Percentiles rank a stretch among this genome's conserved stretches.
Conservation (phyloP, 78 protist species). For the Speleostelium caveatum region DNA sequence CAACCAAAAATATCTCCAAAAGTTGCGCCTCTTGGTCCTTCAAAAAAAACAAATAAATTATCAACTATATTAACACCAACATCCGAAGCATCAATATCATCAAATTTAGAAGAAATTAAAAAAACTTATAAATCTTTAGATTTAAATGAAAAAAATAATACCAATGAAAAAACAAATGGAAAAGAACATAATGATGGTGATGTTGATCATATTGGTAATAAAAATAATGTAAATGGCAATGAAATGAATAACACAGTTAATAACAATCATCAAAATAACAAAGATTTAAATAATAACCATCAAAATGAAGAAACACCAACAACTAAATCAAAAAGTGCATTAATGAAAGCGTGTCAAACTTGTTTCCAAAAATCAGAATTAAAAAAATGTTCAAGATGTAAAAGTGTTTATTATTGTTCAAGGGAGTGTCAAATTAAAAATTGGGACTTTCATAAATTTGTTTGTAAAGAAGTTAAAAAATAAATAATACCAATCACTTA, state of each 20-base stretch:
- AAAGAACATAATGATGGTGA: too few relatives aligned
- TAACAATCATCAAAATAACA: too few relatives aligned
- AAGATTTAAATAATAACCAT: background rate
- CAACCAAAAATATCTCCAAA: background rate
- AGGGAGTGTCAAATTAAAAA: constrained; percentile 70
- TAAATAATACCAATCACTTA: background rate
- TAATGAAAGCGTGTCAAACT: constrained; percentile 72
- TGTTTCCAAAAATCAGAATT: constrained; percentile 38
- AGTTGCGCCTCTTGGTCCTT: background rate
- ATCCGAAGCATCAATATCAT: background rate
- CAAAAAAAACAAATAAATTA: background rate
- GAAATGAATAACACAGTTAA: background rate
- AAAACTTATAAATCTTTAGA: too few relatives aligned
- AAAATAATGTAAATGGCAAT: too few relatives aligned
- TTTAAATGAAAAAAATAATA: too few relatives aligned
- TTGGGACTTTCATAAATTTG: constrained; percentile 45
- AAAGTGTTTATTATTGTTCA: constrained; percentile 66
- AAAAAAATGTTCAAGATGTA: constrained; percentile 63
- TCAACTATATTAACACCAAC: constrained; percentile 4
- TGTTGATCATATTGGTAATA: too few relatives aligned
- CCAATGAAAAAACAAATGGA: too few relatives aligned
- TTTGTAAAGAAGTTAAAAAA: constrained; percentile 14
- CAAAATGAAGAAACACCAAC: too few relatives aligned
- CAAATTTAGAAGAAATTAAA: too few relatives aligned
- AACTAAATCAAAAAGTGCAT: constrained; percentile 10